phyloP scores from a whole-genome alignment of 106 monocot genomes.

The Dioscorea zingiberensis region DNA sequence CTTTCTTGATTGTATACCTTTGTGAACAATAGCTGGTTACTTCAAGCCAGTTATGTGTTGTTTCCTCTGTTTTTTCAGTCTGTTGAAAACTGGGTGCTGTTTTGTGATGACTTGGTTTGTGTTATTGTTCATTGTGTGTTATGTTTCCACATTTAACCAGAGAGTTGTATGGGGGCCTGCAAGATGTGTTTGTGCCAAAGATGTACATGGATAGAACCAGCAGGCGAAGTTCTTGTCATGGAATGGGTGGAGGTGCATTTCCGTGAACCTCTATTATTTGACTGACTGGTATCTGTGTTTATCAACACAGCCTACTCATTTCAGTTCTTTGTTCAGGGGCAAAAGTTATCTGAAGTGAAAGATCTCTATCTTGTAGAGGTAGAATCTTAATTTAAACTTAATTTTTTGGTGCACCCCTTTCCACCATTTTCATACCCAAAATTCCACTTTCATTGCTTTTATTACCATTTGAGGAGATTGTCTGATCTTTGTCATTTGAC shows the following conservation, averaged over 20 bases:
- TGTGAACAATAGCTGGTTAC: too few species aligned
- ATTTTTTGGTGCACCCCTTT: too few species aligned
- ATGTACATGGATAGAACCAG: slow-evolving; percentile 78
- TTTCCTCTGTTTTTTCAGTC: too few species aligned
- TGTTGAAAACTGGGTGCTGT: too few species aligned
- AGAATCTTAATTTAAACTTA: neutral
- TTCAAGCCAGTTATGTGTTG: too few species aligned
- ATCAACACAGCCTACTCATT: neutral
- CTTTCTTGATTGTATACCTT: too few species aligned
- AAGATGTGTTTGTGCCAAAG: slow-evolving; percentile 82
- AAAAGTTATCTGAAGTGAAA: slow-evolving; percentile 71
- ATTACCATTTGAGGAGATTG: neutral
- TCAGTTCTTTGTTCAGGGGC: slow-evolving; percentile 44
- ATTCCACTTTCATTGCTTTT: neutral
- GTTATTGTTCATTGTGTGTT: neutral
- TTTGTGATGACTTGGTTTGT: too few species aligned
- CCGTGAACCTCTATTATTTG: slow-evolving; percentile 1
- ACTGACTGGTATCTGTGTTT: too few species aligned
- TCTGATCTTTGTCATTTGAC: slow-evolving; percentile 14
- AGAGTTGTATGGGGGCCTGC: slow-evolving; percentile 72
- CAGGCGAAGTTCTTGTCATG: slow-evolving; percentile 77
- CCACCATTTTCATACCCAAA: neutral
- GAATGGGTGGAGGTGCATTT: slow-evolving; percentile 94
- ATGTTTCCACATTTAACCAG: slow-evolving; percentile 29
- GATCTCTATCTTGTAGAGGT: slow-evolving; percentile 99